Evolutionary conservation across 2,329 filamentous ascomycete species (phyloP).

Genomic region (Epichloe amarillans): DNA sequence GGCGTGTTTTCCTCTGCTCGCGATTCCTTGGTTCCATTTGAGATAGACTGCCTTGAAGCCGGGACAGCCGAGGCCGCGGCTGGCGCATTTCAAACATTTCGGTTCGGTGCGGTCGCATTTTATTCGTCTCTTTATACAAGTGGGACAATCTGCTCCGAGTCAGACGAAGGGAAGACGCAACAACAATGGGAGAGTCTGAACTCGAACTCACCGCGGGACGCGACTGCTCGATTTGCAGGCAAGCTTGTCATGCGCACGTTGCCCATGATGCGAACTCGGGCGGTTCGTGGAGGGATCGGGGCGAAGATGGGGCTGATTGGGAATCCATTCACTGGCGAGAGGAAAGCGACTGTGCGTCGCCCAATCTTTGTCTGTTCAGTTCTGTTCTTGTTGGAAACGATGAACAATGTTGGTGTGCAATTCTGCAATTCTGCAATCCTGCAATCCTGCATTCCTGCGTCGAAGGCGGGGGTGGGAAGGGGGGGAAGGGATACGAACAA

Average conservation of each 20-base stretch:
- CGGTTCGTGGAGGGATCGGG: not conserved
- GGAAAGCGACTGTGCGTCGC: not conserved
- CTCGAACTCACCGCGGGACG: constrained; percentile 7
- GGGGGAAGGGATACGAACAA: too few species aligned
- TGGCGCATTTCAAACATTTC: constrained; percentile 9
- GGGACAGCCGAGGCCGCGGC: constrained; percentile 8
- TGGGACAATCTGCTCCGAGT: constrained; percentile 8
- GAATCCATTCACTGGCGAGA: not conserved
- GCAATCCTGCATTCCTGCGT: too few species aligned
- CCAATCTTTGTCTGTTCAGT: too few species aligned
- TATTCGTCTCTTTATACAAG: constrained; percentile 10
- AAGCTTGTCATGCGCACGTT: constrained; percentile 10
- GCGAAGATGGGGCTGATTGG: not conserved
- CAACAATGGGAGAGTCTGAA: not conserved
- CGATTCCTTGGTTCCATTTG: constrained; percentile 12
- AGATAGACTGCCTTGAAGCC: constrained; percentile 9
- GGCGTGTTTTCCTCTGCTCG: constrained; percentile 10
- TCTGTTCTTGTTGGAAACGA: too few species aligned
- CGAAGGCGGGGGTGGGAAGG: too few species aligned
- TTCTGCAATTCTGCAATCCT: too few species aligned
- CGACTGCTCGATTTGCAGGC: constrained; percentile 7
- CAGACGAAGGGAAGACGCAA: not conserved
- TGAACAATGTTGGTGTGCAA: too few species aligned
- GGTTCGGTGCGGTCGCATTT: constrained; percentile 12
- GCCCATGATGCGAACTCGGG: not conserved